Evolutionary conservation across 305 asterid species (phyloP).

Genomic region (Fraxinus nigra): DNA sequence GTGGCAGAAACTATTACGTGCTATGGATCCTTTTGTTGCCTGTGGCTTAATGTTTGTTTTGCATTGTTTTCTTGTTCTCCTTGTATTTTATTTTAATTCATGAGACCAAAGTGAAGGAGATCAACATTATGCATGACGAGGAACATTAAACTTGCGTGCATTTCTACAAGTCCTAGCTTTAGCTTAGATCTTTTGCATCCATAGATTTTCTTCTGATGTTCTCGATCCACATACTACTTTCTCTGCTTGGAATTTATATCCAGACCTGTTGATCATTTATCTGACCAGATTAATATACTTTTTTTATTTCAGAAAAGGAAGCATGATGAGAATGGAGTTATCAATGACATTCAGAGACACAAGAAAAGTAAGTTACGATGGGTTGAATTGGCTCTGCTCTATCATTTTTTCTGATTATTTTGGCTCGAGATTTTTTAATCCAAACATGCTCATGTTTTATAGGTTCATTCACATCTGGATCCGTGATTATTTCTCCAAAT

Average conservation of each 20-base stretch:
- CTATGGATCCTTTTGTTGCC: not conserved
- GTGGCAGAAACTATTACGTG: not conserved
- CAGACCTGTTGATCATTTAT: not conserved
- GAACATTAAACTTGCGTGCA: not conserved
- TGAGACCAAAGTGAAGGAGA: not conserved
- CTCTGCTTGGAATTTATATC: not conserved
- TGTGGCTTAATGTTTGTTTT: not conserved
- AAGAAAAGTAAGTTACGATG: not conserved
- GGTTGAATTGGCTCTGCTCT: not conserved
- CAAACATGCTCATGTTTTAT: not conserved
- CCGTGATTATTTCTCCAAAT: not conserved
- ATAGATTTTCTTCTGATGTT: not conserved
- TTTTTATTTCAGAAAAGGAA: constrained; percentile 2
- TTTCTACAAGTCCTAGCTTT: not conserved
- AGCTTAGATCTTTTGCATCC: not conserved
- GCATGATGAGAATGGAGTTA: constrained; percentile 8
- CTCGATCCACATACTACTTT: not conserved
- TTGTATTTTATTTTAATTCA: not conserved
- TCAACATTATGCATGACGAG: constrained; percentile 1
- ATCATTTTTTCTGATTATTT: not conserved
- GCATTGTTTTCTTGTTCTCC: not conserved
- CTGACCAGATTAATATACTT: not conserved
- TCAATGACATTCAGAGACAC: not conserved
- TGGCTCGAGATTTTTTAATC: not conserved
- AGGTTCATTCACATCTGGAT: not conserved